Evolutionary conservation across 805 yeast species (phyloP).

Genomic region (Candida tibetensis): DNA sequence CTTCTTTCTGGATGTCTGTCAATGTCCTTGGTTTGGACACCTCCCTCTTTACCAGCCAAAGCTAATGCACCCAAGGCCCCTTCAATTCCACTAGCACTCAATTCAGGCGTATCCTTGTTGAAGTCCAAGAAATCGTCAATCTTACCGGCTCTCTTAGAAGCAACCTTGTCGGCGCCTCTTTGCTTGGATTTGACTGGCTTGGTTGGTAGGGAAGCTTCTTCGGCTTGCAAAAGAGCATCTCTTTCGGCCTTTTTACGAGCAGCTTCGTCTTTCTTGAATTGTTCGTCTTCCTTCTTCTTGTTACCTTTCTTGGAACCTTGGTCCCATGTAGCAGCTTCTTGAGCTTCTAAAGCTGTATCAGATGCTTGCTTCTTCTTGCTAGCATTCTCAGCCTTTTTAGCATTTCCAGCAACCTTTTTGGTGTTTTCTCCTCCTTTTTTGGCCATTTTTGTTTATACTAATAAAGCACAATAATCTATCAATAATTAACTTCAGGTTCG

Average conservation of each 20-base stretch:
- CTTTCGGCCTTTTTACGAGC: constrained; percentile 80
- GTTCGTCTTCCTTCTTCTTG: constrained; percentile 67
- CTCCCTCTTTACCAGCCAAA: constrained; percentile 55
- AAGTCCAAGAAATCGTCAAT: constrained; percentile 65
- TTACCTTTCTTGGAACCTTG: constrained; percentile 67
- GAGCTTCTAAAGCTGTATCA: constrained; percentile 44
- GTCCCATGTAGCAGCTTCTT: constrained; percentile 65
- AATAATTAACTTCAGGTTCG: background rate
- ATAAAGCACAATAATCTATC: background rate
- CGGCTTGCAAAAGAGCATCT: constrained; percentile 61
- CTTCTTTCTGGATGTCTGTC: constrained; percentile 90
- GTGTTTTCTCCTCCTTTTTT: constrained; percentile 47
- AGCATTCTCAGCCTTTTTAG: constrained; percentile 64
- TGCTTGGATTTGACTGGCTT: constrained; percentile 53
- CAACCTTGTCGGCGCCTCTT: constrained; percentile 68
- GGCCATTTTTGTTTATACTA: constrained; percentile 45
- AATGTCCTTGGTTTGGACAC: constrained; percentile 57
- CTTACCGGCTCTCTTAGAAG: constrained; percentile 56
- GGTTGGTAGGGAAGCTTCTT: constrained; percentile 60
- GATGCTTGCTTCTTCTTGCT: constrained; percentile 53
- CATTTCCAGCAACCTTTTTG: constrained; percentile 62
- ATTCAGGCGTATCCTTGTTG: constrained; percentile 47
- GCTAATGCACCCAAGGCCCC: constrained; percentile 76
- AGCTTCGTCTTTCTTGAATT: constrained; percentile 71
- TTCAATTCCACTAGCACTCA: constrained; percentile 73